These are phyloP conservation scores for Amylocystis lapponica DNA, from an alignment of 768 basidiomycete genomes.

Conservation along the genomic window DNA sequence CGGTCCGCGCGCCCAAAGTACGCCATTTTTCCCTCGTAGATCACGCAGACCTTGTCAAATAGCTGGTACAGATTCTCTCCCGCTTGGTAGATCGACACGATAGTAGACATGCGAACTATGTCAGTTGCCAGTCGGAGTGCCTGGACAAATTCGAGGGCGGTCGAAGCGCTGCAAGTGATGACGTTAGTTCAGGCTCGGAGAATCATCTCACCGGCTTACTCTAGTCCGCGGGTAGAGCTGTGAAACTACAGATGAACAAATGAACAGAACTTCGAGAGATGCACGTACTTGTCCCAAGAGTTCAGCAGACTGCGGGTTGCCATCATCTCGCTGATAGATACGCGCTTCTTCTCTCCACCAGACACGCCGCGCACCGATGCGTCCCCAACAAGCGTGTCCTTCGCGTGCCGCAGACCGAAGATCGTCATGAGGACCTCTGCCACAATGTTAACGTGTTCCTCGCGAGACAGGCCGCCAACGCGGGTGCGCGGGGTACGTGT, in stretches of 20 bases:
- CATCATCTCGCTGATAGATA: conserved; percentile 68
- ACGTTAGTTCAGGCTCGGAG: neutral
- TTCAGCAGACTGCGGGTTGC: conserved; percentile 55
- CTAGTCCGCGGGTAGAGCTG: conserved; percentile 45
- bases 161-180: conserved; percentile 33
- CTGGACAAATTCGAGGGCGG: conserved; percentile 53
- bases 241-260: neutral
- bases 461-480: conserved; percentile 35
- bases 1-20: conserved; percentile 66
- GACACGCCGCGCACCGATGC: conserved; percentile 66
- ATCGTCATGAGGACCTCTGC: conserved; percentile 54
- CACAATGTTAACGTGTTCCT: conserved; percentile 36
- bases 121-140: conserved; percentile 52
- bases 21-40: conserved; percentile 67
- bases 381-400: conserved; percentile 73
- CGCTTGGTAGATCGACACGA: conserved; percentile 85
- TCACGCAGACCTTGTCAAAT: conserved; percentile 77
- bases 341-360: conserved; percentile 74
- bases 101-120: conserved; percentile 40
- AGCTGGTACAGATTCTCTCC: conserved; percentile 57
- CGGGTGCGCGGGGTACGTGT: conserved; percentile 64
- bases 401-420: conserved; percentile 71
- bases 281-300: conserved; percentile 72
- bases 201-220: conserved; percentile 23
- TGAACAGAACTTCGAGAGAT: neutral